Evolutionary conservation across 345 rosid species (phyloP).

Genomic region (Erysimum cheiranthoides): DNA sequence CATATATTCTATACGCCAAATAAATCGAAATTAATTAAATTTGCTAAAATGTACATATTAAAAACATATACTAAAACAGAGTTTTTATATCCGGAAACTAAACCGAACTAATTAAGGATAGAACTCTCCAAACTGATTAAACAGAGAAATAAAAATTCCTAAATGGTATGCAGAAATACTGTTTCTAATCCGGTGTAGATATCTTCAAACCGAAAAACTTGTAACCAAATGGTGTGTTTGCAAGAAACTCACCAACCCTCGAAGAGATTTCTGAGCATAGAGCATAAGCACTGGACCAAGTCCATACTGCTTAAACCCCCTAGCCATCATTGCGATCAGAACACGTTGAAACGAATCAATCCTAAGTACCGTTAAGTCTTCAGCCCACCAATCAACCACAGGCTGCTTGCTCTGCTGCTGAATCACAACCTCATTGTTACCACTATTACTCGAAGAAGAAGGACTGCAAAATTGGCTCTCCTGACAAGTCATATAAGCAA

Average conservation of each 20-base stretch:
- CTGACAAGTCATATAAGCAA: slow-evolving; percentile 75
- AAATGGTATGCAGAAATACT: no score
- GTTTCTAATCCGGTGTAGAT: background rate
- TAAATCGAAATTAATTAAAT: no score
- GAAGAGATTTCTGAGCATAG: slow-evolving; percentile 87
- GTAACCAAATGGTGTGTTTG: background rate
- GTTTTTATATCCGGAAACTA: no score
- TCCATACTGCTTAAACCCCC: slow-evolving; percentile 84
- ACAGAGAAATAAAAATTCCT: no score
- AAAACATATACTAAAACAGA: no score
- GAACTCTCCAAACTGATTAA: no score
- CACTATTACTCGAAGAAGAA: slow-evolving; percentile 52
- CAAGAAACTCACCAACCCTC: slow-evolving; percentile 86
- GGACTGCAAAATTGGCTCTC: slow-evolving; percentile 64
- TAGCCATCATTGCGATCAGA: slow-evolving; percentile 77
- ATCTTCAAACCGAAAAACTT: background rate
- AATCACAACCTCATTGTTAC: slow-evolving; percentile 45
- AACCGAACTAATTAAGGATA: no score
- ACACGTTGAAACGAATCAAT: slow-evolving; percentile 86
- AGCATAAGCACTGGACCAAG: slow-evolving; percentile 96
- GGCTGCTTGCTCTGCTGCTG: slow-evolving; percentile 52
- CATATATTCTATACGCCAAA: no score
- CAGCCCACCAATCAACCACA: slow-evolving; percentile 95
- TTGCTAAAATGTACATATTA: no score
- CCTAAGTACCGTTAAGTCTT: slow-evolving; percentile 77